Evolutionary conservation across 176 grass and related monocot genomes (phyloP), one percentile per base, ranked within the genome.

Genomic region (Canna indica): DNA sequence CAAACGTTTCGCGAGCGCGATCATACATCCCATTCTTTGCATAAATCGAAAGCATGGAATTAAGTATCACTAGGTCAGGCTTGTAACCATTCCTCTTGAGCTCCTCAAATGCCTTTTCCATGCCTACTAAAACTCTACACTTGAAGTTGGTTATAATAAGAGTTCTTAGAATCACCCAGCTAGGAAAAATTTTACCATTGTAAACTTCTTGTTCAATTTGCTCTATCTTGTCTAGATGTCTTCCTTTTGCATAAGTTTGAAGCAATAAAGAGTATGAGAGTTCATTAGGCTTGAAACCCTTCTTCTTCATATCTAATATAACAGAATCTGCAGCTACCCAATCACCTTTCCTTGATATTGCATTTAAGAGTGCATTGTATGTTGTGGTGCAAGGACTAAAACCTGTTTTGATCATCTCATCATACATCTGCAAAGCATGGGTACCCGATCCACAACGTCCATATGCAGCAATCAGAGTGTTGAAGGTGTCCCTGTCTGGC

Each of bases 21-120:
- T 79, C 83, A 54, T 89, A 87, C 79, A 90, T 79, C 48, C 79
- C 78, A 10, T 81, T 86, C 73, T 83, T 91, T 9, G 88, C 79
- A 50, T 97, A 97, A 36, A 87, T 90, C 5, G 83, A 89, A 13
- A 97, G 72, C 88, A 97, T 92, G 36, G 80, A 92, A 81, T 97
- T 97, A 75, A 87, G 81, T 36, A 92, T 87, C 45, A 87, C 84
- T 18, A 97, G 78, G 69, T 97, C 93, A 13, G 88, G 88, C 18
- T 81, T 91, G 79, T 97, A 91, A 26, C 93, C 93, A 45, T 69
- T 79, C 46, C 67, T 82, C 75, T 92, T 91, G 52, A 96, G 45
- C 81, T 90, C 88, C 47, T 68, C 41, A 65, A 91, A 97, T 27
- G 88, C 93, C 68, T 67, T 83, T 61, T 96, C 81, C 1, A 84